Base-by-base conservation (phyloP, 1,284 basidiomycete genomes). In the Taiwanofungus camphoratus region DNA sequence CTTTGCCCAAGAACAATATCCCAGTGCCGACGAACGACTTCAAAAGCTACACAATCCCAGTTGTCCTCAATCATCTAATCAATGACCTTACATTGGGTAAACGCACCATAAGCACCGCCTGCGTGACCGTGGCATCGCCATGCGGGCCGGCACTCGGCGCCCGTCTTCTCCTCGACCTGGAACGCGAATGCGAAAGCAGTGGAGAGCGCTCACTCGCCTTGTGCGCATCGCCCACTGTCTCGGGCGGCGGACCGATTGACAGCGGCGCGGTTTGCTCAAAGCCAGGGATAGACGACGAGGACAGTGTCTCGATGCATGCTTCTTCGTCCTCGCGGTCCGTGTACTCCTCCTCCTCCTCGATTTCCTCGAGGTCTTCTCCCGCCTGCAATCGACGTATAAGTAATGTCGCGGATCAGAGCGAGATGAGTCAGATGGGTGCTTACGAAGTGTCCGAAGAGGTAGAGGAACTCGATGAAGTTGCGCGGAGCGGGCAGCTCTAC, bases 21-120 rank as follows among this genome's bases (percentile, higher is more conserved):
- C 95, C 95, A 7, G 95, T 99, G 16, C 95, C 95, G 39, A 99
- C 85, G 59, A 99, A 99, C 0, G 91, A 87, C 66, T 99, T 98
- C 49, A 96, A 67, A 44, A 96, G 67, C 91, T 92, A 49, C 18
- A 32, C 31, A 39, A 29, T 31, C 15, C 37, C 13, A 5, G 22
- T 46, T n/a, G 35, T 39, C 18, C 47, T 34, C 34, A 39, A 43
- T 29, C 45, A 42, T 24, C 13, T 9, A 22, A 29, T 45, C 30
- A 21, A 42, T 30, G 37, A 48, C 36, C 13, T 43, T 12, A 39
- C 34, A 20, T 37, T 15, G 38, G 26, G 16, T 16, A 41, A 18
- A 61, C 75, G 39, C 54, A 88, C 90, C 92, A 96, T 95, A 34
- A 96, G 69, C 9, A 92, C 80, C 6, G 92, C 92, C 62, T 96